Percentiles rank a stretch among this genome's conserved stretches.
Evolutionary conservation across 495 filamentous ascomycete genomes (phyloP).

Genomic region (Hypoxylon intermedium): DNA sequence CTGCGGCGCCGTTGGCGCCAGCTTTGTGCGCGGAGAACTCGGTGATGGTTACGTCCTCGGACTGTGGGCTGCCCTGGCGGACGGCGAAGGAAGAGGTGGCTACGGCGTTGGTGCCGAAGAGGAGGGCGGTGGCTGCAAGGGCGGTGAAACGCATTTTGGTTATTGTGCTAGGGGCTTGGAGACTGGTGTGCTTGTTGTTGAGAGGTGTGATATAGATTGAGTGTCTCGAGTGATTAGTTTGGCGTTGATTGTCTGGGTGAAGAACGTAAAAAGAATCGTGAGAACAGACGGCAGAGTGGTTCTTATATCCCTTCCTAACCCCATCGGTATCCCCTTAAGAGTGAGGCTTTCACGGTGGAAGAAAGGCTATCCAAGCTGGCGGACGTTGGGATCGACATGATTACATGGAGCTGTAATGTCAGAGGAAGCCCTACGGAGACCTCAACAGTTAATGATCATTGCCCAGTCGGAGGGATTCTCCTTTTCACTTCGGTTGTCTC

Average conservation of each 20-base stretch:
- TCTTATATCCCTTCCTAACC: background rate
- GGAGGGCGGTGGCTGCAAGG: conserved; percentile 3
- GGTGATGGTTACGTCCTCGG: conserved; percentile 21
- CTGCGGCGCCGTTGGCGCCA: conserved; percentile 22
- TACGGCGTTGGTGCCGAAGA: conserved; percentile 15
- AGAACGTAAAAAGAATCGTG: conserved; percentile 1
- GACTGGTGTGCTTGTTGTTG: background rate
- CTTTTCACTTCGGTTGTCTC: background rate
- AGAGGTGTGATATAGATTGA: background rate
- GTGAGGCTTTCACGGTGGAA: background rate
- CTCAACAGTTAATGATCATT: conserved; percentile 2
- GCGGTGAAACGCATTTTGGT: conserved; percentile 32
- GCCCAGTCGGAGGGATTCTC: conserved; percentile 9
- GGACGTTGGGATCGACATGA: conserved; percentile 22
- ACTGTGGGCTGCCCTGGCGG: background rate
- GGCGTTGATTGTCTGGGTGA: too few species aligned
- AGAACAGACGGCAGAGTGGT: background rate
- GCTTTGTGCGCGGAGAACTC: conserved; percentile 16
- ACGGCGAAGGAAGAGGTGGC: background rate
- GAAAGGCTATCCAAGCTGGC: background rate
- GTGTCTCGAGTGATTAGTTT: too few species aligned
- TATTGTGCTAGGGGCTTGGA: background rate
- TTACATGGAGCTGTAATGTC: conserved; percentile 20
- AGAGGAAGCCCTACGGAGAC: conserved; percentile 8
- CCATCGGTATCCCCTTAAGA: background rate